Conservation (phyloP, 345 rosid genomes). For the Sapria himalayana region DNA sequence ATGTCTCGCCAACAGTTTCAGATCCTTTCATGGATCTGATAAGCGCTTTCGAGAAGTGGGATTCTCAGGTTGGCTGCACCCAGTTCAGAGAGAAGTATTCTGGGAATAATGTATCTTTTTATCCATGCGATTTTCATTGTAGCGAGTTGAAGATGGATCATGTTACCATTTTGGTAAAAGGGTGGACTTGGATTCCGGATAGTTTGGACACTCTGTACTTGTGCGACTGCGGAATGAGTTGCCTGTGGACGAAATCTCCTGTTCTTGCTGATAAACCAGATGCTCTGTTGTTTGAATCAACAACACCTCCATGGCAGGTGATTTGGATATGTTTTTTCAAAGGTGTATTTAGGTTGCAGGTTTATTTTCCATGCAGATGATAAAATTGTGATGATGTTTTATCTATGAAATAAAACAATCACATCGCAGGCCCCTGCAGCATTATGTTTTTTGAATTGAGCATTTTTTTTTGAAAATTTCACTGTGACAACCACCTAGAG, state of each 20-base stretch:
- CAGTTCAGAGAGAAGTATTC: constrained; percentile 29
- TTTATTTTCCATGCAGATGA: too few species aligned
- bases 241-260: constrained; percentile 90
- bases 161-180: constrained; percentile 60
- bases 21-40: constrained; percentile 46
- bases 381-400: too few species aligned
- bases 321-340: not conserved
- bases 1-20: constrained; percentile 6
- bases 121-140: constrained; percentile 30
- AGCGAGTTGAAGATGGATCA: constrained; percentile 32
- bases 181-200: constrained; percentile 98
- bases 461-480: too few species aligned
- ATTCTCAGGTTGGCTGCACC: constrained; percentile 56
- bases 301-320: constrained; percentile 64
- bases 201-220: constrained; percentile 74
- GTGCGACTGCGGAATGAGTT: constrained; percentile 70
- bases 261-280: constrained; percentile 79
- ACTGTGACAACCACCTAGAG: too few species aligned
- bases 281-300: constrained; percentile 62
- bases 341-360: too few species aligned
- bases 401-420: too few species aligned
- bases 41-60: constrained; percentile 48
- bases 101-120: constrained; percentile 25
- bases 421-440: too few species aligned
- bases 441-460: too few species aligned